phyloP scores from a whole-genome alignment of 306 rosid species.

The Medicago truncatula region MtrunA17r5.0-ANR NC_053045.1:32226001-32226500 shows the following conservation, averaged over 20 bases:
- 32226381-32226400: not conserved
- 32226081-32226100: constrained; percentile 8
- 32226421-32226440: not conserved
- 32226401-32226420: not conserved
- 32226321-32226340: constrained; percentile 20
- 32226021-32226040: constrained; percentile 11
- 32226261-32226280: not conserved
- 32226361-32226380: not conserved
- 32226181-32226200: too few species aligned
- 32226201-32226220: constrained; percentile 18
- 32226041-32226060: not conserved
- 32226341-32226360: not conserved
- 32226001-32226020: constrained; percentile 26
- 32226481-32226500: too few species aligned
- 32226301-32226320: not conserved
- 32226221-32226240: not conserved
- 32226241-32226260: not conserved
- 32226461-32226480: not conserved
- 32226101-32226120: too few species aligned
- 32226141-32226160: not conserved
- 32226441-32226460: not conserved
- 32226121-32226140: too few species aligned
- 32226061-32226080: not conserved
- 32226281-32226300: not conserved
- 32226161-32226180: constrained; percentile 18